Base-by-base conservation (phyloP, 305 asterid species). In the Euphrasia arctica region DNA sequence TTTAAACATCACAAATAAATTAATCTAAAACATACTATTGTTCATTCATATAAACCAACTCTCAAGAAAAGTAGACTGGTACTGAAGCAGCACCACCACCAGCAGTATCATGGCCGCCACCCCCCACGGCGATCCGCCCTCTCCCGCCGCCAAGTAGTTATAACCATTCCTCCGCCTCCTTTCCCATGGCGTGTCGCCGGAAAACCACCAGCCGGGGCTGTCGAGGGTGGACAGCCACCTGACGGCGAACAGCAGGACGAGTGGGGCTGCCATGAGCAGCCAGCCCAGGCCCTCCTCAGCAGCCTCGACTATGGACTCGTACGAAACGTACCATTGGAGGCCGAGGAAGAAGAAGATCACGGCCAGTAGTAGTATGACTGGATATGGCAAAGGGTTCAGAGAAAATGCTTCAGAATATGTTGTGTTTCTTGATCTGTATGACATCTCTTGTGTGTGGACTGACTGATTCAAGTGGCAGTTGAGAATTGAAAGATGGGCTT, bases 261-360 rank as follows among this genome's bases (percentile, higher is more conserved):
- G 74, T 4, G 98, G 95, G 28, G 78, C 81, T 6, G 79, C 88
- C 69, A 91, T 70, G 4, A 89, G 74, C 34, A 79, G 27, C 97
- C 95, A 87, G 10, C 97, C 97, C 88, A 89, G 75, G 80, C 64
- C 76, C 59, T 80, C 90, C 85, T 83, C 84, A 0, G 93, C 63
- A 45, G 95, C 65, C 66, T 89, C 96, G 10, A 89, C 88, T 32
- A 74, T 72, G 8, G 77, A 77, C 9, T 89, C 95, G 79, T 74
- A 84, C 0, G 97, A 80, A n/a, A 89, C 83, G 78, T 85, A 87
- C 92, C 89, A 89, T 66, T 87, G 87, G 48, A 92, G 71, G 49
- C 89, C 91, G 52, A 92, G 95, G 68, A 91, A 87, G 75, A 87
- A 18, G 65, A 65, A 84, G 63, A 89, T 64, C 5, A 92, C 85